phyloP scores from a whole-genome alignment of 2,329 filamentous ascomycete species.

The Apiospora pterosperma region DNA sequence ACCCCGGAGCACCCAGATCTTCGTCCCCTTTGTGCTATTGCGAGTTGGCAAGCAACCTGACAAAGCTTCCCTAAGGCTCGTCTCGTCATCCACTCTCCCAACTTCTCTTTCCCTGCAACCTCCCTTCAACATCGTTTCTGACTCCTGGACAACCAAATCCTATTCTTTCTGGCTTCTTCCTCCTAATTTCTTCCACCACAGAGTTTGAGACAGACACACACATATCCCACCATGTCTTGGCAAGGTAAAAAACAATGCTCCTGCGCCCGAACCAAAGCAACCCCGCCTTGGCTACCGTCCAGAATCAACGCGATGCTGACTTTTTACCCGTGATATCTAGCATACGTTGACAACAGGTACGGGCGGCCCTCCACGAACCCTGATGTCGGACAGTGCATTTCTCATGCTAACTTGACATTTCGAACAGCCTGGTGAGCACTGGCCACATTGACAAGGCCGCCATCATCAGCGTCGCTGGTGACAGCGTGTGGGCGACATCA shows the following conservation, averaged over 20 bases:
- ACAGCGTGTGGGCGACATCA: constrained; percentile 74
- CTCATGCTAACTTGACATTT: neutral
- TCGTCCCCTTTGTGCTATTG: constrained; percentile 1
- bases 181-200: constrained; percentile 1
- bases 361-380: constrained; percentile 7
- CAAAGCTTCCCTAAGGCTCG: neutral
- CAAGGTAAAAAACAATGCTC: constrained; percentile 54
- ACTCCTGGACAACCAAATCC: neutral
- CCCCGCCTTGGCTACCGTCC: neutral
- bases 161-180: constrained; percentile 4
- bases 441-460: constrained; percentile 80
- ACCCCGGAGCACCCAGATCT: neutral
- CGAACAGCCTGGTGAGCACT: constrained; percentile 69
- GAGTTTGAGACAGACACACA: constrained; percentile 5
- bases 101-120: neutral
- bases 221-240: constrained; percentile 59
- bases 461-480: constrained; percentile 78
- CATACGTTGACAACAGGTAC: constrained; percentile 62
- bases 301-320: constrained; percentile 22
- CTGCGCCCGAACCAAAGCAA: constrained; percentile 11
- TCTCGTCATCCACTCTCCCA: constrained; percentile 6
- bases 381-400: neutral
- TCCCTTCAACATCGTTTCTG: neutral
- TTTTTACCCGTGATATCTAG: constrained; percentile 19
- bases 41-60: constrained; percentile 1